phyloP scores from a whole-genome alignment of 208 protist species.

The Leishmania turanica region DNA sequence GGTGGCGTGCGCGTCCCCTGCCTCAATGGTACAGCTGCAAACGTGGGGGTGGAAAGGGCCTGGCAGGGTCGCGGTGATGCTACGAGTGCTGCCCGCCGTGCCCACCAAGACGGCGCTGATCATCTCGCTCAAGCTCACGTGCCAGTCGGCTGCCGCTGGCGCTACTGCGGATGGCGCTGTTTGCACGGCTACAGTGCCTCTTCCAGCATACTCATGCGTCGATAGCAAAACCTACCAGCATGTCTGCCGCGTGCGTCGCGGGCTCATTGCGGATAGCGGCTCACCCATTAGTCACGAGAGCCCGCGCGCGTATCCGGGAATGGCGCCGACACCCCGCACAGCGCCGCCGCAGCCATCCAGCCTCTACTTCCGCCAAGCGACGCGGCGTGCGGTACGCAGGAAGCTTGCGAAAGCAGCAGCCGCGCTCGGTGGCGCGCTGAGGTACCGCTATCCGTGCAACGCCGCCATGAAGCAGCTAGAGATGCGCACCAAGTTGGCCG shows the following conservation, averaged over 20 bases:
- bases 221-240: constrained; percentile 24
- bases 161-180: background rate
- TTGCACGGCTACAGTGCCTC: constrained; percentile 4
- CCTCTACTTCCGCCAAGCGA: constrained; percentile 29
- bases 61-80: constrained; percentile 20
- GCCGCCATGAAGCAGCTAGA: constrained; percentile 6
- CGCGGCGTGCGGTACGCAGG: constrained; percentile 13
- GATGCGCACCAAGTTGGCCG: background rate
- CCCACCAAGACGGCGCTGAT: constrained; percentile 14
- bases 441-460: constrained; percentile 17
- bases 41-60: constrained; percentile 14
- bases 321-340: background rate
- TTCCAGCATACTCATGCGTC: constrained; percentile 24
- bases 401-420: constrained; percentile 25
- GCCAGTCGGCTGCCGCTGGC: background rate
- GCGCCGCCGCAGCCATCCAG: constrained; percentile 14
- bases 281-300: constrained; percentile 12
- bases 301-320: background rate
- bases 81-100: constrained; percentile 26
- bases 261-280: constrained; percentile 16
- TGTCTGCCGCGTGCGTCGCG: constrained; percentile 24
- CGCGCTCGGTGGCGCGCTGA: constrained; percentile 20
- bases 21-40: constrained; percentile 19
- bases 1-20: constrained; percentile 16
- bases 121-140: constrained; percentile 18